Conservation (phyloP, 306 rosid species). For the Trifolium repens region DNA sequence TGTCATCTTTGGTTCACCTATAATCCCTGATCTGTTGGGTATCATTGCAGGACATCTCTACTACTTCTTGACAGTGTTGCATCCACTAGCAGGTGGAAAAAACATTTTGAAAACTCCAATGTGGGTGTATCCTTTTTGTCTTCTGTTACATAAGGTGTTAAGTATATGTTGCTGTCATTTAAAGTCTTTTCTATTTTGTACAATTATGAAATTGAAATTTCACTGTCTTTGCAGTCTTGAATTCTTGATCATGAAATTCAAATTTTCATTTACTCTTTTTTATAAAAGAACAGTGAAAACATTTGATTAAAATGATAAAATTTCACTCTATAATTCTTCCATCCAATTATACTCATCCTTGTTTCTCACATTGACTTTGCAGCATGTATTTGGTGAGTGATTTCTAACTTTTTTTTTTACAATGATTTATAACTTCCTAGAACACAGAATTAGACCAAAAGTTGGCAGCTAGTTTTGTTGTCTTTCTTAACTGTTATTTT, state of each 20-base stretch:
- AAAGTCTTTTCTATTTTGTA: conserved; percentile 17
- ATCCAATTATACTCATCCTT: neutral
- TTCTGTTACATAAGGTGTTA: conserved; percentile 33
- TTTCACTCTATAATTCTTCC: neutral
- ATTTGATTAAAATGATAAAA: neutral
- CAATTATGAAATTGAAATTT: neutral
- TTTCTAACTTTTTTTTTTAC: neutral
- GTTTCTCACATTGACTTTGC: conserved; percentile 32
- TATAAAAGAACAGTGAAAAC: neutral
- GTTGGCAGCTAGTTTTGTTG: conserved; percentile 35
- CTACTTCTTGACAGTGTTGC: conserved; percentile 94
- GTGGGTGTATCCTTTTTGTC: conserved; percentile 90
- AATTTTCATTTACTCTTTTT: neutral
- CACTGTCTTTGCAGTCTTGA: too few relatives aligned
- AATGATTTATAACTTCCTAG: conserved; percentile 17
- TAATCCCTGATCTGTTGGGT: conserved; percentile 75
- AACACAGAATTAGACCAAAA: conserved; percentile 16
- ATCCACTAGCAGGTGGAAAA: conserved; percentile 90
- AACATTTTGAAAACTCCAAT: conserved; percentile 76
- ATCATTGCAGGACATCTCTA: conserved; percentile 94
- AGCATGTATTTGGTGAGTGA: conserved; percentile 23
- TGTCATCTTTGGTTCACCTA: conserved; percentile 79
- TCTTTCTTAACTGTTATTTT: conserved; percentile 56
- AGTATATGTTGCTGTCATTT: conserved; percentile 16
- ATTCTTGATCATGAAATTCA: neutral